A percentile compares a stretch with the other conserved stretches of the same genome.
Conservation (phyloP, 2,329 filamentous ascomycete species). For the Colletotrichum euphorbiae region DNA sequence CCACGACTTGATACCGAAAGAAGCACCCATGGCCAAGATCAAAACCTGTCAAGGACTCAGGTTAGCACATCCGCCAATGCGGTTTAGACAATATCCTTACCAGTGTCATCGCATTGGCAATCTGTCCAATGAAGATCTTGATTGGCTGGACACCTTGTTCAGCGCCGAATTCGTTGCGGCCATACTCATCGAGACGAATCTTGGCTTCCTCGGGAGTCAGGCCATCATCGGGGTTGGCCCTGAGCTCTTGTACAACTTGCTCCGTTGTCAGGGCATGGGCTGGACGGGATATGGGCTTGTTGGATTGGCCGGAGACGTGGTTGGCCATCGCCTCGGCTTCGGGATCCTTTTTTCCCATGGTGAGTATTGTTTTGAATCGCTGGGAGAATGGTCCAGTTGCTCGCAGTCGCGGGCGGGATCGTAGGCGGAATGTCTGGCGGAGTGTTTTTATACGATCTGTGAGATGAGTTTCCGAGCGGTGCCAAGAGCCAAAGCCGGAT, state of each 20-base stretch:
- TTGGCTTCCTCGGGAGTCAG: conserved; percentile 66
- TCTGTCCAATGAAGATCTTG: conserved; percentile 73
- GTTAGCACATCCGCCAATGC: not conserved
- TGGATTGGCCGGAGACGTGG: conserved; percentile 57
- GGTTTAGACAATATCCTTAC: conserved; percentile 51
- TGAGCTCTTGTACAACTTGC: conserved; percentile 65
- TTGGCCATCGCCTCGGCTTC: conserved; percentile 41
- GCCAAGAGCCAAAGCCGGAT: conserved; percentile 16
- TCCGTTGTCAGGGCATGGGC: conserved; percentile 71
- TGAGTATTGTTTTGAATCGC: conserved; percentile 11
- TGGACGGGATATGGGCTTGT: conserved; percentile 67
- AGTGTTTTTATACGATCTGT: not conserved
- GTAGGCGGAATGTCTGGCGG: no score
- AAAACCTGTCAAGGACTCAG: conserved; percentile 55
- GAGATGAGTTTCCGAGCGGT: conserved; percentile 1
- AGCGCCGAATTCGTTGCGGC: conserved; percentile 73
- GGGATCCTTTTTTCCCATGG: conserved; percentile 43
- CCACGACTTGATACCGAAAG: conserved; percentile 68
- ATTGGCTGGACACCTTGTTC: conserved; percentile 68
- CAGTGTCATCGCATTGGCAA: conserved; percentile 77
- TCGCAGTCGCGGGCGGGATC: not conserved
- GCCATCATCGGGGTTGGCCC: conserved; percentile 67
- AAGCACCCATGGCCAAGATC: conserved; percentile 68
- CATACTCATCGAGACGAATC: conserved; percentile 65
- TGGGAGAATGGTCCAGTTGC: not conserved